Evolutionary conservation across 2,329 filamentous ascomycete species (phyloP), one percentile per base, ranked within the genome.

Genomic region (Paraphoma chrysanthemicola): DNA sequence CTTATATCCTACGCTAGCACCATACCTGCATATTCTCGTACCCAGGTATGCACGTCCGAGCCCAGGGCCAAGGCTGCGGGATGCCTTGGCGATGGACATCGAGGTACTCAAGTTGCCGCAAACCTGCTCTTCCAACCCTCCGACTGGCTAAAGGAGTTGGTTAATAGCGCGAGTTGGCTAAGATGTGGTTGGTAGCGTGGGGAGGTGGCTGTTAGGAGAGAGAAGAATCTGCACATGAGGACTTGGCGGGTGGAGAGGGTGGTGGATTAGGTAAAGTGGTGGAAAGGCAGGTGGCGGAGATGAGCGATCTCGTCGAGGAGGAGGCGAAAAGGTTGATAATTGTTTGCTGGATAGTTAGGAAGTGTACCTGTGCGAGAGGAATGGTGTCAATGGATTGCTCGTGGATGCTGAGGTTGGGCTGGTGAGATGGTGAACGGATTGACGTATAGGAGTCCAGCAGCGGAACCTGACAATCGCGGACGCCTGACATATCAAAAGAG

Each of bases 71-170:
- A 70, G 67, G 59, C 64, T 28, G 57, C 56, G 62, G 57, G 44
- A 58, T 39, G 44, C 42, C 67, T 70, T 68, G 67, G 67, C 66
- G 44, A 48, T 48, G 58, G 62, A 60, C 67, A 70, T 70, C 39
- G 46, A 41, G 67, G 67, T 70, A 63, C 67, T 70, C 67, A 67
- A 38, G 17, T 59, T 42, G 47, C 61, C 51, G 43, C 54, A 58
- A 56, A 54, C 49, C 44, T 44, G 53, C 49, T 56, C 31, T n/a
- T 50, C 23, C 23, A 23, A 23, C 23, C 23, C 5, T 23, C 23
- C 23, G 23, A 23, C 50, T 46, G 48, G 38, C 18, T 33, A 42
- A n/a, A 16, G 52, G 6, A 59, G 14, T 48, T 67, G 53, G 66
- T 18, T 44, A n/a, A 17, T 14, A 31, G 46, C 8, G 28, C 41